phyloP scores from a whole-genome alignment of 179 eudicot species.

The Beta corolliflora region DNA sequence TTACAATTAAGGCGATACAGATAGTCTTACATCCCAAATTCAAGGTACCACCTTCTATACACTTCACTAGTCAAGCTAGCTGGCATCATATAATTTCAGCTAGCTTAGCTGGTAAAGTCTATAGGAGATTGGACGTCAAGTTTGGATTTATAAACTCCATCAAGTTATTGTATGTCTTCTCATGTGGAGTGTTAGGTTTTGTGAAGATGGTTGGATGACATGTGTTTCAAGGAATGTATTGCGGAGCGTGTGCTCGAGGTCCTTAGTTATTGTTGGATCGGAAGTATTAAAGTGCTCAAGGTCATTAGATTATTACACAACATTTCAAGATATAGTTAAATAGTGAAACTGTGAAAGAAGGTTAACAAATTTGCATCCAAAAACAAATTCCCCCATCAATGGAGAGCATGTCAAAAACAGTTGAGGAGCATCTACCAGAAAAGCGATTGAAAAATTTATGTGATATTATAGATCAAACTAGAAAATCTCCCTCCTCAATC shows the following conservation, averaged over 20 bases:
- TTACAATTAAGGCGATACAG: no score
- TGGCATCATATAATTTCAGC: neutral
- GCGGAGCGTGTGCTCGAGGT: no score
- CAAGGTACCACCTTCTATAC: neutral
- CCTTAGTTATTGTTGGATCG: no score
- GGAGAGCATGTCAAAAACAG: neutral
- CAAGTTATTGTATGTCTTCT: neutral
- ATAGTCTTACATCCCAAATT: neutral
- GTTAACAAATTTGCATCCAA: neutral
- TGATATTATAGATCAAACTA: neutral
- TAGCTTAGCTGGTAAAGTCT: neutral
- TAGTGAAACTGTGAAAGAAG: neutral
- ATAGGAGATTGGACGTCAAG: neutral
- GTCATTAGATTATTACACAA: no score
- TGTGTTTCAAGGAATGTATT: no score
- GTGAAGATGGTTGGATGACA: no score
- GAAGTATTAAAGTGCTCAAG: no score
- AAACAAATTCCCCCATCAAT: neutral
- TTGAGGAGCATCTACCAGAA: neutral
- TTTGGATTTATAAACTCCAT: neutral
- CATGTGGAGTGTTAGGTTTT: no score
- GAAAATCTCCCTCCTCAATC: no score
- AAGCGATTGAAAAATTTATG: neutral
- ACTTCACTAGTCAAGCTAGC: neutral
- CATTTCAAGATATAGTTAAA: no score